Conservation (phyloP, 345 rosid genomes). For the Eucalyptus viminalis region DNA sequence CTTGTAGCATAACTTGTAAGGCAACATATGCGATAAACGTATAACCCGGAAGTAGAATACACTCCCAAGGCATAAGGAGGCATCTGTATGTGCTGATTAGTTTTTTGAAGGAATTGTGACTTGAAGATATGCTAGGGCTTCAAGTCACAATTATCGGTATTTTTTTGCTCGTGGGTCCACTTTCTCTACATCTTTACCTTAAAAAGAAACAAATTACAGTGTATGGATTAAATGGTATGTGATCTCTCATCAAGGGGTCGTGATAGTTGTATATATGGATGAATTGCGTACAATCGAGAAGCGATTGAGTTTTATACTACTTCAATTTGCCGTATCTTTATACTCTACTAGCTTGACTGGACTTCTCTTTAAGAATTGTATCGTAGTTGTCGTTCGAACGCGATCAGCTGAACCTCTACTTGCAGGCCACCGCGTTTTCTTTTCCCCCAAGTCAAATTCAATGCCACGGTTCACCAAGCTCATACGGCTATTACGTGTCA, state of each 20-base stretch:
- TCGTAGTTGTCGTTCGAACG: not conserved
- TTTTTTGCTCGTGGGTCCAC: not conserved
- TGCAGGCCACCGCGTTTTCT: not conserved
- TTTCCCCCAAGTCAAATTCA: not conserved
- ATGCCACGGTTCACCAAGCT: not conserved
- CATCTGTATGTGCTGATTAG: not conserved
- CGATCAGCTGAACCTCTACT: not conserved
- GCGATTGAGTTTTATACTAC: not conserved
- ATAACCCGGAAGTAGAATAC: not conserved
- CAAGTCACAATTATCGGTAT: too few relatives aligned
- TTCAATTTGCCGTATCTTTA: not conserved
- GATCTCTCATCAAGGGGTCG: not conserved
- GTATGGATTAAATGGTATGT: not conserved
- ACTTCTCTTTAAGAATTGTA: not conserved
- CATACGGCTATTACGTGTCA: not conserved
- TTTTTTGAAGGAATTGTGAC: not conserved
- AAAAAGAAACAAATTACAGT: not conserved
- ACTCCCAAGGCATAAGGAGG: not conserved
- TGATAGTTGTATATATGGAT: not conserved
- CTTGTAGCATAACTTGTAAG: not conserved
- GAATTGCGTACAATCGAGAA: not conserved
- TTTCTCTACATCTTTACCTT: not conserved
- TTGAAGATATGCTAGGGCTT: not conserved
- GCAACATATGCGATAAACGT: not conserved
- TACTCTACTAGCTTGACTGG: not conserved